Conservation (phyloP, 345 rosid species). For the Gossypium sturtianum region DNA sequence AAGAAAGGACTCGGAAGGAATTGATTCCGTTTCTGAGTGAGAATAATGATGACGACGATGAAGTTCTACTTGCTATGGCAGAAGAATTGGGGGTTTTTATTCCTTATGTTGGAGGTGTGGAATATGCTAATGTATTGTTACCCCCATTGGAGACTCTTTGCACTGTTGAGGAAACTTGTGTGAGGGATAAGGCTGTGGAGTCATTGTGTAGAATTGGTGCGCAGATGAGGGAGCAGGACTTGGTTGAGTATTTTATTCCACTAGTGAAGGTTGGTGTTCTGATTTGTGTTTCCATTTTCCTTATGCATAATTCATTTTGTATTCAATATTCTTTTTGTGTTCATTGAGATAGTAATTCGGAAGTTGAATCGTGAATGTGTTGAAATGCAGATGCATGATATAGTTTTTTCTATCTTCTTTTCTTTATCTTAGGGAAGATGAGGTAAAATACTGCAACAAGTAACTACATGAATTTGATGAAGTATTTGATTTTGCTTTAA, state of each 20-base stretch:
- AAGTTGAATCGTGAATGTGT: neutral
- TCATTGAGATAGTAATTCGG: neutral
- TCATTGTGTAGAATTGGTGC: constrained; percentile 64
- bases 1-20: constrained; percentile 69
- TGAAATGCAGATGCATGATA: neutral
- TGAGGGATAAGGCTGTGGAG: constrained; percentile 68
- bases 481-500: neutral
- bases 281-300: neutral
- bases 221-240: constrained; percentile 66
- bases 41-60: constrained; percentile 79
- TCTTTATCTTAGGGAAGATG: neutral
- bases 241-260: constrained; percentile 59
- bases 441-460: neutral
- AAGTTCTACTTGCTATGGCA: constrained; percentile 74
- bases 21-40: constrained; percentile 69
- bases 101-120: constrained; percentile 74
- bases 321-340: neutral
- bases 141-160: constrained; percentile 68
- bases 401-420: neutral
- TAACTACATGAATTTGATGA: neutral
- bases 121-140: constrained; percentile 55
- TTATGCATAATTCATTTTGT: neutral
- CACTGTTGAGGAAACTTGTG: constrained; percentile 74
- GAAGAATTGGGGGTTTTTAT: constrained; percentile 75
- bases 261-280: constrained; percentile 52